Conservation (phyloP, 331 rosid genomes). For the Malus hybrid region DNA sequence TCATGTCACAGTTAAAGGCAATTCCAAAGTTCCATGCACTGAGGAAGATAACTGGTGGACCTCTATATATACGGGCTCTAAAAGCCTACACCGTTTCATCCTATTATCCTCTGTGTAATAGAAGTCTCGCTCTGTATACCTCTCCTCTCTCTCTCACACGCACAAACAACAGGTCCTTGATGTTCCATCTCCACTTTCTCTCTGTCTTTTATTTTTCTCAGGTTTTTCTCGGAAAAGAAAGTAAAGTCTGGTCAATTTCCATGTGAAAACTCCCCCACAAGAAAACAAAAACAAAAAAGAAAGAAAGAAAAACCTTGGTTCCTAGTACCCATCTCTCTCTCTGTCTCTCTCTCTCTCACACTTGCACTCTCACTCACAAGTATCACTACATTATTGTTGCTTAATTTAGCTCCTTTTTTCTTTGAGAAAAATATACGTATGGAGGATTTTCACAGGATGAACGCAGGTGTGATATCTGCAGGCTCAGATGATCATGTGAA, state of each 20-base stretch:
- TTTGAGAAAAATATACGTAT: not conserved
- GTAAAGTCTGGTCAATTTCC: constrained; percentile 20
- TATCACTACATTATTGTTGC: not conserved
- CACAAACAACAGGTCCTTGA: constrained; percentile 3
- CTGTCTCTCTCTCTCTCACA: not conserved
- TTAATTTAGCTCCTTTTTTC: not conserved
- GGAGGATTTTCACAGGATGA: constrained; percentile 35
- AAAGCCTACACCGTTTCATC: constrained; percentile 30
- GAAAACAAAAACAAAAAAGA: not conserved
- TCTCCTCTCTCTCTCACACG: not conserved
- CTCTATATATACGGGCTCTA: constrained; percentile 28
- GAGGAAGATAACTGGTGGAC: not conserved
- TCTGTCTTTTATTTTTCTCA: constrained; percentile 10
- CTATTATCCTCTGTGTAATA: constrained; percentile 5
- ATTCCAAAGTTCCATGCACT: not conserved
- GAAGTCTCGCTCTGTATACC: not conserved
- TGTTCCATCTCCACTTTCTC: not conserved
- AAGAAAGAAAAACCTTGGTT: not conserved
- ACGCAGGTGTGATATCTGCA: constrained; percentile 10
- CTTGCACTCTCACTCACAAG: no score
- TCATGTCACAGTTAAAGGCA: constrained; percentile 11
- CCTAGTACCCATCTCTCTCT: not conserved
- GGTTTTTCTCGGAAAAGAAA: constrained; percentile 46
- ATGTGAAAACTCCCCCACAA: not conserved
- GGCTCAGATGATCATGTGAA: constrained; percentile 15